phyloP scores from a whole-genome alignment of 306 rosid species.

The Sindora glabra region DNA sequence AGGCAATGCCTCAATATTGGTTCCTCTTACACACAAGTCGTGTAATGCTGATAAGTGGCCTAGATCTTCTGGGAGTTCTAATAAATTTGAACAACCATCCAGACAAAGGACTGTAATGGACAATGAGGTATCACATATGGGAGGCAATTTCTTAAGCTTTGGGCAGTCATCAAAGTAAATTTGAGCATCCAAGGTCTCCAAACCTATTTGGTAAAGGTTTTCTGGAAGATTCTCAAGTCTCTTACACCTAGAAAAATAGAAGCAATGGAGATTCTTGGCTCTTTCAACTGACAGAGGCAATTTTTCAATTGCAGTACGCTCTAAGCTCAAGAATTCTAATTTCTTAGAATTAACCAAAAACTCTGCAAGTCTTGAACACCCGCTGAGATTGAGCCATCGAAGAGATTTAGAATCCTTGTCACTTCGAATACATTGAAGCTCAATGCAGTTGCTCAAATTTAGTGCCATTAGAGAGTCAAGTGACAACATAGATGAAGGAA shows the following conservation, averaged over 20 bases:
- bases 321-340: neutral
- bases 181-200: neutral
- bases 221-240: neutral
- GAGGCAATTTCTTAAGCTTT: neutral
- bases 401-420: neutral
- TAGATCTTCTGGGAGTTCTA: neutral
- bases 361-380: neutral
- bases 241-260: neutral
- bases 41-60: neutral
- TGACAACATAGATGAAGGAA: neutral
- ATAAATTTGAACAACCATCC: neutral
- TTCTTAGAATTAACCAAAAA: neutral
- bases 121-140: neutral
- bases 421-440: neutral
- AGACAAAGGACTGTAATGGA: neutral
- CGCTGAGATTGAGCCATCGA: accelerated
- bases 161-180: neutral
- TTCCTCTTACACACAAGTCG: neutral
- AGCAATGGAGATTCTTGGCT: neutral
- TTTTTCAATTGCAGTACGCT: neutral
- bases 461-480: neutral
- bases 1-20: neutral
- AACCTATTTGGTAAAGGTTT: neutral
- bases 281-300: neutral
- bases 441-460: neutral